A percentile compares a stretch with the other conserved stretches of the same genome.
Evolutionary conservation across 73 alveolate genomes (phyloP).

Genomic region (Blepharisma japonicum): DNA sequence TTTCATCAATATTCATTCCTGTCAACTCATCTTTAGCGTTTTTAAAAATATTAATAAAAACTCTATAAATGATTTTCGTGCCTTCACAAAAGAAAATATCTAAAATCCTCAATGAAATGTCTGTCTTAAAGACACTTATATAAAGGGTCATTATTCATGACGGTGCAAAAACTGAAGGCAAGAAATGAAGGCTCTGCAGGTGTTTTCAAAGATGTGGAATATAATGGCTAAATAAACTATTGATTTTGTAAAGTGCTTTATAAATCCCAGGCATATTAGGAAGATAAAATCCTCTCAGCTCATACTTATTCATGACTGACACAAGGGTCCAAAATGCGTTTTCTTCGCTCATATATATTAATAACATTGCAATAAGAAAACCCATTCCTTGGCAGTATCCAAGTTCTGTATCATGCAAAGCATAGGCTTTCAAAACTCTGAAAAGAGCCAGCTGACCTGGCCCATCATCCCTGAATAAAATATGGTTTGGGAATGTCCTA

Average conservation of each 20-base stretch:
- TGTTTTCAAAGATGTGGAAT: background rate
- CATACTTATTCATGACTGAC: background rate
- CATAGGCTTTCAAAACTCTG: constrained; percentile 65
- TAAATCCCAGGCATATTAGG: constrained; percentile 13
- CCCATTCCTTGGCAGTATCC: constrained; percentile 84
- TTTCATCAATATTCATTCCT: background rate
- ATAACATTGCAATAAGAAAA: constrained; percentile 48
- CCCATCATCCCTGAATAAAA: background rate
- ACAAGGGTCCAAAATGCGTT: constrained; percentile 30
- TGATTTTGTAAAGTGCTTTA: background rate
- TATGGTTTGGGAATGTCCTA: constrained; percentile 31
- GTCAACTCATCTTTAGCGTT: constrained; percentile 36
- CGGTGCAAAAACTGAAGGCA: constrained; percentile 63
- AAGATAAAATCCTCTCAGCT: background rate
- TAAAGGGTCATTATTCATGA: constrained; percentile 81
- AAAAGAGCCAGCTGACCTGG: constrained; percentile 34
- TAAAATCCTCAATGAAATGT: constrained; percentile 63
- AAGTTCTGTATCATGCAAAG: constrained; percentile 56
- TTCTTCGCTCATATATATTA: constrained; percentile 54
- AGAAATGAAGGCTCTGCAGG: background rate
- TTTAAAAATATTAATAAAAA: constrained; percentile 71
- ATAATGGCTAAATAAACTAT: background rate
- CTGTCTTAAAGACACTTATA: constrained; percentile 54
- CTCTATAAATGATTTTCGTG: constrained; percentile 63
- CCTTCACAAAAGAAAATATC: constrained; percentile 79